A percentile compares a stretch with the other conserved stretches of the same genome.
phyloP scores from a whole-genome alignment of 108 stramenopile species.

The Cyclostephanos invisitatus region DNA sequence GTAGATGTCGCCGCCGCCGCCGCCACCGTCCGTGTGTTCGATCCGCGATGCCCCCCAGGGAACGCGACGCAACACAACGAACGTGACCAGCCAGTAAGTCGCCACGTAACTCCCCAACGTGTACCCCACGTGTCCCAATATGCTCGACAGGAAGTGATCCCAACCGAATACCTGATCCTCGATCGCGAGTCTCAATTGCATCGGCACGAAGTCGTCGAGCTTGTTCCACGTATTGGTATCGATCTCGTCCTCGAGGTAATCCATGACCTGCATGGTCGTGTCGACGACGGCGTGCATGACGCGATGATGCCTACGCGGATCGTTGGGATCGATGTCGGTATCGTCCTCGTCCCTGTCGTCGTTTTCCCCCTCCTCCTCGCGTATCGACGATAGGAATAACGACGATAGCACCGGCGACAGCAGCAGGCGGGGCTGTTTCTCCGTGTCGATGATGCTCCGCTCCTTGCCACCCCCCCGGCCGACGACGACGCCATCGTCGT shows the following conservation, averaged over 20 bases:
- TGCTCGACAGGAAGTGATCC: slow-evolving; percentile 66
- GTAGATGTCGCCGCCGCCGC: too few species aligned
- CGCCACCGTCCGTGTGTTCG: too few species aligned
- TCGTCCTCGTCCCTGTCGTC: neutral
- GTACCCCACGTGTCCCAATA: slow-evolving; percentile 67
- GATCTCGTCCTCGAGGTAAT: slow-evolving; percentile 72
- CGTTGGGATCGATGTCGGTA: neutral
- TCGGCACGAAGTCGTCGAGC: slow-evolving; percentile 71
- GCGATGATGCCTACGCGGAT: neutral
- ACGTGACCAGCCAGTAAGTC: slow-evolving; percentile 46
- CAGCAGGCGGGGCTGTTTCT: neutral
- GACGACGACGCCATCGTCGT: neutral
- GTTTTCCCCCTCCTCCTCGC: neutral
- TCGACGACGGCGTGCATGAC: slow-evolving; percentile 1
- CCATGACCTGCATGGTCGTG: slow-evolving; percentile 57
- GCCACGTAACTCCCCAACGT: slow-evolving; percentile 59
- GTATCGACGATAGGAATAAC: neutral
- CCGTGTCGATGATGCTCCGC: neutral
- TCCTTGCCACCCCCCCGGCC: neutral
- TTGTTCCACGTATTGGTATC: slow-evolving; percentile 49
- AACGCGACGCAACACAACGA: slow-evolving; percentile 42
- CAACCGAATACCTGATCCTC: slow-evolving; percentile 82
- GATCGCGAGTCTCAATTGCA: slow-evolving; percentile 67
- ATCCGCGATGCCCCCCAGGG: slow-evolving; percentile 19
- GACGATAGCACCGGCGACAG: neutral